Base-by-base conservation (phyloP, 306 rosid genomes). In the Arachis hypogaea region DNA sequence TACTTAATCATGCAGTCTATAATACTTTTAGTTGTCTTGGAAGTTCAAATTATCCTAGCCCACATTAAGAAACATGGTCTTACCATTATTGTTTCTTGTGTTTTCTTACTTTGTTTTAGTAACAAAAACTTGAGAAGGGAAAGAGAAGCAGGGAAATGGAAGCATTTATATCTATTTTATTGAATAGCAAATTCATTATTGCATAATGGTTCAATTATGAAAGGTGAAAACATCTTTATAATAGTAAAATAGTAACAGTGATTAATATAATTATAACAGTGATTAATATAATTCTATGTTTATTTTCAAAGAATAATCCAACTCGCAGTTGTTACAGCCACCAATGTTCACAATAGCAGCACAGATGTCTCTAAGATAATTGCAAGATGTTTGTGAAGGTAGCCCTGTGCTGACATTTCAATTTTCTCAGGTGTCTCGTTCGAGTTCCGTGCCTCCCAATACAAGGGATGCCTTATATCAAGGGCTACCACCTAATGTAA, bases 381-480 rank as follows among this genome's bases (percentile, higher is more conserved):
- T 28, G 50, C 54, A 72, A 57, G 29, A 12, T 30, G 1, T 46
- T 14, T 59, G 46, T 5, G 73, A 80, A 36, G 33, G 63, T 64
- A 77, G 50, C 68, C 51, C 36, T 73, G 63, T 44, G 58, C 71
- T 83, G 72, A 61, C 68, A n/a, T 84, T 67, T 82, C 58, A 63
- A 68, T 76, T 45, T 61, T 67, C 82, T 57, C 81, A 95, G 98
- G 99, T 95, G 70, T 92, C 99, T 65, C 93, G 99, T 46, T 87
- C 99, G 61, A 90, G 97, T 88, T 92, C 98, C 58, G 89, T 95
- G 80, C 96, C 97, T 79, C 93, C 96, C 28, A 95, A 92, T 78
- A 95, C 97, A 36, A 89, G 98, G 82, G 99, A 95, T 87, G 88
- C 93, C 50, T 81, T 95, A 68, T 95, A 95, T 88, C 98, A 92